A percentile compares a stretch with the other conserved stretches of the same genome.
Conservation (phyloP, 257 asterid species). For the Henckelia pumila region DNA sequence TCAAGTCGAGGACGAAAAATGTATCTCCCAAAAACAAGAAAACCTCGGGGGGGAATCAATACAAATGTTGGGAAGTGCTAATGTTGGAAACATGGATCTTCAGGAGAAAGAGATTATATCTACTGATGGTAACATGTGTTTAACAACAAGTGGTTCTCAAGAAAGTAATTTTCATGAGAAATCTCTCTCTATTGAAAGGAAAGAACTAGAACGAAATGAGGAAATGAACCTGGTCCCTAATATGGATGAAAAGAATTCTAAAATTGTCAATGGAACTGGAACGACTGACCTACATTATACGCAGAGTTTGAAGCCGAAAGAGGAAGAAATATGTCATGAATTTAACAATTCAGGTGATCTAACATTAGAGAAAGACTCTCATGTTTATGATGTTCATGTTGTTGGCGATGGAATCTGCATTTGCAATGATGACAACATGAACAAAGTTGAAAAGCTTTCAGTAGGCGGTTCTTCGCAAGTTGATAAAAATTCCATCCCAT, state of each 20-base stretch:
- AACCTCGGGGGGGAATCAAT: conserved; percentile 18
- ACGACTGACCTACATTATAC: conserved; percentile 16
- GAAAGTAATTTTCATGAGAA: conserved; percentile 27
- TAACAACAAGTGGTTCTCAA: conserved; percentile 26
- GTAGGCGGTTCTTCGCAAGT: conserved; percentile 16
- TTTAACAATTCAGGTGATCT: conserved; percentile 8
- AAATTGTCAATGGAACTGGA: conserved; percentile 30
- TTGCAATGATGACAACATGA: not conserved
- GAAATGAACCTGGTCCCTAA: conserved; percentile 21
- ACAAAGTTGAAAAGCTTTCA: conserved; percentile 14
- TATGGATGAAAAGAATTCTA: conserved; percentile 26
- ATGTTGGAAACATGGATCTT: conserved; percentile 25
- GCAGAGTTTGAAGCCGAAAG: conserved; percentile 24
- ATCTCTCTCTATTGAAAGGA: conserved; percentile 17
- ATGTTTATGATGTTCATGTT: conserved; percentile 39
- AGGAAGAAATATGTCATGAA: conserved; percentile 22
- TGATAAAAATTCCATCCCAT: conserved; percentile 25
- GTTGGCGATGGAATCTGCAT: conserved; percentile 30
- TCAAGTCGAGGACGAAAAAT: conserved; percentile 25
- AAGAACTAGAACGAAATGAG: conserved; percentile 30
- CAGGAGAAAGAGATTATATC: conserved; percentile 60
- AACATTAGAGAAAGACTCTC: conserved; percentile 25
- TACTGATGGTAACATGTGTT: conserved; percentile 24
- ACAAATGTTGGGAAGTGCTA: conserved; percentile 9
- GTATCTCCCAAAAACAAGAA: conserved; percentile 21